These are phyloP conservation scores for Mortierella sp. DNA, from an alignment of 371 early-diverging fungal species.

Conservation along the genomic window DNA sequence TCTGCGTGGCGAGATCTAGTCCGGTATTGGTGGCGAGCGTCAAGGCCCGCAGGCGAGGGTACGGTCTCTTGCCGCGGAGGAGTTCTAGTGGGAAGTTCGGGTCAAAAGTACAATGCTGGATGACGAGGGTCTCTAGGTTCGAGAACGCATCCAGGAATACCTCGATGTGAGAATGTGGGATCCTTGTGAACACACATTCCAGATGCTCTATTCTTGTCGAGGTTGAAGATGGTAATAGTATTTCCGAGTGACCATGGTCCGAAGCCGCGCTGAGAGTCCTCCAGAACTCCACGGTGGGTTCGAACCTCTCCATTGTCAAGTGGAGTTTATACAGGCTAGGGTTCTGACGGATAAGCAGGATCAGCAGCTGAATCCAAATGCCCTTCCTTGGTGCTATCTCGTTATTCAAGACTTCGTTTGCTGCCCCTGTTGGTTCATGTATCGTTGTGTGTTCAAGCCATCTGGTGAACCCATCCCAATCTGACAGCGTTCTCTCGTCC, in stretches of 20 bases:
- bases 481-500: constrained; percentile 2
- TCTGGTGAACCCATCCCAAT: not conserved
- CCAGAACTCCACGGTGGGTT: constrained; percentile 9
- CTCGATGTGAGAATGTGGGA: not conserved
- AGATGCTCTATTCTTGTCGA: not conserved
- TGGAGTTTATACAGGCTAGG: not conserved
- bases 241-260: not conserved
- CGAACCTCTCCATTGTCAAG: constrained; percentile 13
- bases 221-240: not conserved
- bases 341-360: not conserved
- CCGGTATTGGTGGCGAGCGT: constrained; percentile 6
- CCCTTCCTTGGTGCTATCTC: not conserved
- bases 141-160: not conserved
- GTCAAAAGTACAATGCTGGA: constrained; percentile 12
- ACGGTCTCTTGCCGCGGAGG: not conserved
- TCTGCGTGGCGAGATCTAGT: not conserved
- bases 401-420: not conserved
- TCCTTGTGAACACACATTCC: constrained; percentile 6
- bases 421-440: not conserved
- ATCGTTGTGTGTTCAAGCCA: not conserved
- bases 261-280: not conserved
- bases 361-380: not conserved
- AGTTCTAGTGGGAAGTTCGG: not conserved
- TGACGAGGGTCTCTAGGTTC: not conserved
- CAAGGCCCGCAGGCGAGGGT: constrained; percentile 5